Conservation (phyloP, 1,284 basidiomycete genomes). For the Cystobasidium pallidum region DNA sequence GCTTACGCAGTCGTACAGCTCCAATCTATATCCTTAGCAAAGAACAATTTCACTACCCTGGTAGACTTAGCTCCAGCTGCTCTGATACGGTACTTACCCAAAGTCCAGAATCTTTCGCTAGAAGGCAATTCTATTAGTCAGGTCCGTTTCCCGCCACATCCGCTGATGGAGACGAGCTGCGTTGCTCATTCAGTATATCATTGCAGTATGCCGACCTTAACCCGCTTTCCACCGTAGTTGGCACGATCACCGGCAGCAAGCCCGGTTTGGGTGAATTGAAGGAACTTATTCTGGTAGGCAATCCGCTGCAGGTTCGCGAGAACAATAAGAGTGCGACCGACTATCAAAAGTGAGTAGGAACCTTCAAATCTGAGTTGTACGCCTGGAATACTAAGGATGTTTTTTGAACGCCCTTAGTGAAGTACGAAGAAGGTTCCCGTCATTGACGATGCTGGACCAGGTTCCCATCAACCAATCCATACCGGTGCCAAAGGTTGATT, state of each 20-base stretch:
- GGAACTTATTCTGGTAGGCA: slow-evolving; percentile 77
- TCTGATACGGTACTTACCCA: slow-evolving; percentile 69
- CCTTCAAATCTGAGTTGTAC: slow-evolving; percentile 21
- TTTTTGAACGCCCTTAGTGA: too few relatives aligned
- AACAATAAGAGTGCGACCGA: slow-evolving; percentile 64
- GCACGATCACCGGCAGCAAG: slow-evolving; percentile 43
- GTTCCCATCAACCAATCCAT: slow-evolving; percentile 63
- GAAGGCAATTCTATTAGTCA: slow-evolving; percentile 70
- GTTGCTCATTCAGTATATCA: too few relatives aligned
- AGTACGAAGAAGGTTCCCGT: slow-evolving; percentile 69
- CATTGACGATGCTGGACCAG: slow-evolving; percentile 72
- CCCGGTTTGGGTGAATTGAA: slow-evolving; percentile 63
- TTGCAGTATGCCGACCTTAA: slow-evolving; percentile 39
- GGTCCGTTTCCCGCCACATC: slow-evolving; percentile 58
- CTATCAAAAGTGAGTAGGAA: slow-evolving; percentile 66
- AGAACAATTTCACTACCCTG: slow-evolving; percentile 63
- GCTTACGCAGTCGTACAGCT: slow-evolving; percentile 61
- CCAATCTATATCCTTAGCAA: slow-evolving; percentile 73
- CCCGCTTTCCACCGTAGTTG: slow-evolving; percentile 37
- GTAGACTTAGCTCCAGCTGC: slow-evolving; percentile 61
- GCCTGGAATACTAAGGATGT: too few relatives aligned
- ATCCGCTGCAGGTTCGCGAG: slow-evolving; percentile 73
- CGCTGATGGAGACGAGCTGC: too few relatives aligned
- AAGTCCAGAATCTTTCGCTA: slow-evolving; percentile 77
- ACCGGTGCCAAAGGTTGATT: slow-evolving; percentile 45